Conservation (phyloP, 192 early-diverging fungal species). For the Neocallimastix lanati region DNA sequence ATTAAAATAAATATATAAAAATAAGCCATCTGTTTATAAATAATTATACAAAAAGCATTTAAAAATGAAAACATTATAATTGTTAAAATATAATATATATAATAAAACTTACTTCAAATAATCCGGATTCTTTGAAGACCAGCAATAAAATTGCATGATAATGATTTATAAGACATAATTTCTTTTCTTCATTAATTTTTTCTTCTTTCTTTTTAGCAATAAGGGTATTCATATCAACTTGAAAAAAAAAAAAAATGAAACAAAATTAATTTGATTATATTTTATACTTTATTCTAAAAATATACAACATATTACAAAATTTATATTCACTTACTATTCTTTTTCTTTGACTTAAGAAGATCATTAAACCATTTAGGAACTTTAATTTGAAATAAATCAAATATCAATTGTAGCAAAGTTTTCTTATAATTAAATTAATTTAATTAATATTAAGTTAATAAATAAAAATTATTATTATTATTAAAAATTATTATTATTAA, state of each 20-base stretch:
- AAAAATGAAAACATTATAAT: too few relatives aligned
- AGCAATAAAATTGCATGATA: background rate
- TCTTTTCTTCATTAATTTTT: background rate
- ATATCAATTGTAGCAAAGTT: conserved; percentile 64
- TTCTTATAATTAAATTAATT: too few relatives aligned
- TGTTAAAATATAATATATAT: background rate
- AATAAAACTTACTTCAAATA: background rate
- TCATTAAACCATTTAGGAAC: conserved; percentile 26
- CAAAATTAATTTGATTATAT: too few relatives aligned
- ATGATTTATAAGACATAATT: background rate
- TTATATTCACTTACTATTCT: background rate
- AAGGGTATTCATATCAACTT: background rate
- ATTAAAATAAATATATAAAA: too few relatives aligned
- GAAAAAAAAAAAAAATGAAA: background rate
- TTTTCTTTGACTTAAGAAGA: background rate
- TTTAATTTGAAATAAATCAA: conserved; percentile 57
- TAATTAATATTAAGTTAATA: background rate
- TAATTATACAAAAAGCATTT: too few relatives aligned
- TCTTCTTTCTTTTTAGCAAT: background rate
- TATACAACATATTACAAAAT: too few relatives aligned
- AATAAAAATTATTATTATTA: conserved; percentile 3
- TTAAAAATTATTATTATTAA: background rate
- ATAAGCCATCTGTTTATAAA: too few relatives aligned
- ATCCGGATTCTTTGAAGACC: background rate
- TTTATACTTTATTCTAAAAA: too few relatives aligned